phyloP scores from a whole-genome alignment of 192 early-diverging fungal species.

The Oehlia diaphana region DNA sequence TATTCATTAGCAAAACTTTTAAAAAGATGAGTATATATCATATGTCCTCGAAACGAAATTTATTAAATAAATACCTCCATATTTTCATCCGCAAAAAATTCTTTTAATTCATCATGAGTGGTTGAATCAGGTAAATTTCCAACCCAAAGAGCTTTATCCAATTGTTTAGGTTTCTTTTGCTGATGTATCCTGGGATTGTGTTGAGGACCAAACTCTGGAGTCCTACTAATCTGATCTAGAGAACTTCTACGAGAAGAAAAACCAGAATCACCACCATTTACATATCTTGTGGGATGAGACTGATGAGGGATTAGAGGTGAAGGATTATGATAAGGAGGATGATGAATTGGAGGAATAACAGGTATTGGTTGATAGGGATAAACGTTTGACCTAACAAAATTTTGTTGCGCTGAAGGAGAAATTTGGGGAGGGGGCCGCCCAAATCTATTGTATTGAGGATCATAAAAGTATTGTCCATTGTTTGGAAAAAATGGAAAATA shows the following conservation, averaged over 20 bases:
- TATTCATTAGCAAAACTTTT: not conserved
- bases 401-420: not conserved
- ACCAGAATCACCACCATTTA: conserved; percentile 26
- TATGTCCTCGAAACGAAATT: not conserved
- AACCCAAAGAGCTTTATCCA: conserved; percentile 54
- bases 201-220: conserved; percentile 25
- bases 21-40: not conserved
- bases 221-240: conserved; percentile 22
- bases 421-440: conserved; percentile 4
- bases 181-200: conserved; percentile 21
- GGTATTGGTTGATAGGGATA: conserved; percentile 17
- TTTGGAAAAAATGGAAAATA: conserved; percentile 20
- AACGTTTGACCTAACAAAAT: conserved; percentile 24
- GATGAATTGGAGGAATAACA: conserved; percentile 19
- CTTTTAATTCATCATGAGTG: conserved; percentile 43
- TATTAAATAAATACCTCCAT: conserved; percentile 34
- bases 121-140: conserved; percentile 50
- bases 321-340: conserved; percentile 22
- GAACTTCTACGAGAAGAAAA: conserved; percentile 32
- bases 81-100: conserved; percentile 47
- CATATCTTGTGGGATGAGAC: conserved; percentile 15
- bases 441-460: conserved; percentile 25
- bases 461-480: conserved; percentile 27
- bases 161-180: conserved; percentile 51
- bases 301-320: conserved; percentile 25